These are phyloP conservation scores for Diplogelasinospora grovesii DNA, from an alignment of 495 filamentous ascomycete species.

Conservation along the genomic window DNA sequence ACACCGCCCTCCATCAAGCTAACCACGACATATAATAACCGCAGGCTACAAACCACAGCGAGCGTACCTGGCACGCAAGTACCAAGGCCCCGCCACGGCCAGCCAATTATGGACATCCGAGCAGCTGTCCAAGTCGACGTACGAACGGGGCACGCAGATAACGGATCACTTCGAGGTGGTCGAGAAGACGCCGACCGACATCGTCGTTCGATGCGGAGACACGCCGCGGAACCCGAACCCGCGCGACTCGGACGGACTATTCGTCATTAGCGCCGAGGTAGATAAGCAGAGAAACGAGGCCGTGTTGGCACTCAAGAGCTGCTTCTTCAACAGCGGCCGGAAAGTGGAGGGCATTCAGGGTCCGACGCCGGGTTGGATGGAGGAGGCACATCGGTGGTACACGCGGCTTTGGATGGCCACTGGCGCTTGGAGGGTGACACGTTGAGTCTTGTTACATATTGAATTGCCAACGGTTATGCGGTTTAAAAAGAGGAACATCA, in stretches of 20 bases:
- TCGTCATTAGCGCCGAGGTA: slow-evolving; percentile 59
- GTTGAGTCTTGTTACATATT: no score
- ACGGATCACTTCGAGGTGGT: slow-evolving; percentile 76
- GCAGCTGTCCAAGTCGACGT: slow-evolving; percentile 47
- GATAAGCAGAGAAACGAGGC: slow-evolving; percentile 53
- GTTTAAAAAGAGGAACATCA: no score
- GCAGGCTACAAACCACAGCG: slow-evolving; percentile 62
- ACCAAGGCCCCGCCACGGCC: slow-evolving; percentile 53
- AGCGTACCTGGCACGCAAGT: slow-evolving; percentile 53
- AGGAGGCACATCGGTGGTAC: slow-evolving; percentile 58
- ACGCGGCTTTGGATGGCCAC: slow-evolving; percentile 56
- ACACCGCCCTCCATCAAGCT: no score
- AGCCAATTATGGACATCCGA: slow-evolving; percentile 55
- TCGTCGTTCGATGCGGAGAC: slow-evolving; percentile 61
- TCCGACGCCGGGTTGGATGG: slow-evolving; percentile 50
- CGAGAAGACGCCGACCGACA: slow-evolving; percentile 52
- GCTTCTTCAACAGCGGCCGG: slow-evolving; percentile 45
- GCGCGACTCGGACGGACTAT: slow-evolving; percentile 59
- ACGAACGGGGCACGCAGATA: slow-evolving; percentile 57
- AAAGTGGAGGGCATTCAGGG: slow-evolving; percentile 36
- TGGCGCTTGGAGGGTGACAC: slow-evolving; percentile 30
- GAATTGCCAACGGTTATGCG: no score
- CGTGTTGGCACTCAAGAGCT: slow-evolving; percentile 62
- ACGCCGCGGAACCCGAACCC: slow-evolving; percentile 51
- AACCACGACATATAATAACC: background rate